phyloP scores from a whole-genome alignment of 106 monocot species.

The Platanthera guangdongensis region DNA sequence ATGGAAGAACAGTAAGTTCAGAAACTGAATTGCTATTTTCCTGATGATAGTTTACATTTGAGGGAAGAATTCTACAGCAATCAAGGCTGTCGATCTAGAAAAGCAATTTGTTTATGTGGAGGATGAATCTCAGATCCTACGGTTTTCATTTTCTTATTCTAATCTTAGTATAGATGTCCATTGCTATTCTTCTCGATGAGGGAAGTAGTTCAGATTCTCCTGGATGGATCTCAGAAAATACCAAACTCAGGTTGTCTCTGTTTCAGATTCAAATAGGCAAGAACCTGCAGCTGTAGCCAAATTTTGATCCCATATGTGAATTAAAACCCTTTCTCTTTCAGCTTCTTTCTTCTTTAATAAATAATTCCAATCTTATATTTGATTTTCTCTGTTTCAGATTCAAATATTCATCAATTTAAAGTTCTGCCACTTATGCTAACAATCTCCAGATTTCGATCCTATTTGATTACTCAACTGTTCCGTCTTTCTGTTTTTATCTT shows the following conservation, averaged over 20 bases:
- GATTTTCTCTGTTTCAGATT: not conserved
- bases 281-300: not conserved
- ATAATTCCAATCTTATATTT: not conserved
- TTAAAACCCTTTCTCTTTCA: not conserved
- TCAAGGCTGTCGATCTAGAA: not conserved
- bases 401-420: not conserved
- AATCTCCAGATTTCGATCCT: not conserved
- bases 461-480: not conserved
- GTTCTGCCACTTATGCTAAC: not conserved
- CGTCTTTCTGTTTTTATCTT: not conserved
- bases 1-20: slow-evolving; percentile 55
- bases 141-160: not conserved
- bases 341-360: not conserved
- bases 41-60: not conserved
- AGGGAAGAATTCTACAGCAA: not conserved
- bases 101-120: not conserved
- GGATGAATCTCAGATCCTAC: not conserved
- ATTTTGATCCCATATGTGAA: not conserved
- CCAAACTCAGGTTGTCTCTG: not conserved
- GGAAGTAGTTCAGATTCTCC: not conserved
- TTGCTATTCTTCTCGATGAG: not conserved
- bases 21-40: not conserved
- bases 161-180: not conserved
- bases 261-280: not conserved
- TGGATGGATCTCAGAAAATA: not conserved